phyloP scores from a whole-genome alignment of 2,329 filamentous ascomycete genomes.

The Dactylonectria estremocensis region DNA sequence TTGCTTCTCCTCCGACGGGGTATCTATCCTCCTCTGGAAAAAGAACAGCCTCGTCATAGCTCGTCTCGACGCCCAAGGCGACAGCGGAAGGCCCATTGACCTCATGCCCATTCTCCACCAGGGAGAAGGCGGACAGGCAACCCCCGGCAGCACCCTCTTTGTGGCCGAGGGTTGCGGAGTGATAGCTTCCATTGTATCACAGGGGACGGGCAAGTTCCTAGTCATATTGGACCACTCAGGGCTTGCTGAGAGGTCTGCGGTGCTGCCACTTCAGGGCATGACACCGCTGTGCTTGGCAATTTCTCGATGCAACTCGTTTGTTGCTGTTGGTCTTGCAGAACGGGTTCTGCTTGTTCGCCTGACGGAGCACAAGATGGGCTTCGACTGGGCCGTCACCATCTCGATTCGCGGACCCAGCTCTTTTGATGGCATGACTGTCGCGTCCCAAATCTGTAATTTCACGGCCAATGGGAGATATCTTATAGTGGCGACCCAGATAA shows the following conservation, averaged over 20 bases:
- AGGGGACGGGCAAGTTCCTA: not conserved
- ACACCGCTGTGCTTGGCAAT: not conserved
- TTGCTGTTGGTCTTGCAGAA: not conserved
- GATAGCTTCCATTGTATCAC: not conserved
- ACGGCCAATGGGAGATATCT: not conserved
- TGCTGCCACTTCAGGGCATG: not conserved
- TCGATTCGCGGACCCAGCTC: not conserved
- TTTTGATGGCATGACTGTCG: not conserved
- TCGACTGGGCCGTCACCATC: not conserved
- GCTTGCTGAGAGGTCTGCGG: not conserved
- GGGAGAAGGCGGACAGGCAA: not conserved
- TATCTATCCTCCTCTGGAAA: not conserved
- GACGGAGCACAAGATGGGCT: not conserved
- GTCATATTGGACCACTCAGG: not conserved
- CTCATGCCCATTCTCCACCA: not conserved
- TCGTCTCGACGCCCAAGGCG: not conserved
- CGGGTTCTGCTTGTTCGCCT: not conserved
- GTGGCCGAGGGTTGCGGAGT: not conserved
- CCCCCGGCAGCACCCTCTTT: not conserved
- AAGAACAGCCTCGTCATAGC: not conserved
- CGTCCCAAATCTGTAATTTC: not conserved
- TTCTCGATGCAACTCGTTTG: not conserved
- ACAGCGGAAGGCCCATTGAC: not conserved
- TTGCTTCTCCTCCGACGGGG: not conserved
- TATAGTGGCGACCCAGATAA: not conserved